Evolutionary conservation across 2,329 filamentous ascomycete genomes (phyloP), one percentile per base, ranked within the genome.

Genomic region (Penicillium brasilianum): DNA sequence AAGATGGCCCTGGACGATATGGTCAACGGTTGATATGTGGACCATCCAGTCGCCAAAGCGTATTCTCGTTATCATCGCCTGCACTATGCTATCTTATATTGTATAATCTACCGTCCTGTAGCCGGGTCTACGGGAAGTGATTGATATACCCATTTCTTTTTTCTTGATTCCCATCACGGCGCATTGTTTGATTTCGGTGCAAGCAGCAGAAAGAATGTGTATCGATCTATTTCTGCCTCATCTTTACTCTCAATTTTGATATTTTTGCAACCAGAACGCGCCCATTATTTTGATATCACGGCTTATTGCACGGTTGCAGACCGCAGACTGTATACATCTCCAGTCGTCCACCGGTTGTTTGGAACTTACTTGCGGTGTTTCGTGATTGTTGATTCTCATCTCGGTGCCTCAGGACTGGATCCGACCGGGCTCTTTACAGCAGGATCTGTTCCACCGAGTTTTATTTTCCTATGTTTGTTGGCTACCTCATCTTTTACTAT

Each of bases 1-100:
- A 76, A 74, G 51, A 78, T 78, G 76, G 75, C 76, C 14, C 57
- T 78, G 57, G 73, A 78, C 54, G 76, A 78, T 53, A 78, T 78
- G 69, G 76, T 78, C 18, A 78, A 78, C 51, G 76, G 72, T 44
- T 78, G 57, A 67, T 20, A n/a, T 22, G 2, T 16, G 49, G 8
- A 32, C 10, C n/a, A n/a, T 8, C 20, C 9, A 32, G 16, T 9
- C 36, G 18, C 7, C 4, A 25, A 22, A 41, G 22, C 4, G 10
- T 18, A 20, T 22, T 55, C 18, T 36, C 22, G 1, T 6, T 11
- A 20, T 36, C 44, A 18, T 20, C 48, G 55, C 44, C 44, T 53
- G 64, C 61, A 55, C 57, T 28, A 60, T 58, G 64, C 65, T 62
- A 20, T 58, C 55, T 60, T 69, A 59, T 69, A 68, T 58, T 69